Evolutionary conservation across 805 yeast genomes (phyloP).

Genomic region (Brettanomyces naardenensis): DNA sequence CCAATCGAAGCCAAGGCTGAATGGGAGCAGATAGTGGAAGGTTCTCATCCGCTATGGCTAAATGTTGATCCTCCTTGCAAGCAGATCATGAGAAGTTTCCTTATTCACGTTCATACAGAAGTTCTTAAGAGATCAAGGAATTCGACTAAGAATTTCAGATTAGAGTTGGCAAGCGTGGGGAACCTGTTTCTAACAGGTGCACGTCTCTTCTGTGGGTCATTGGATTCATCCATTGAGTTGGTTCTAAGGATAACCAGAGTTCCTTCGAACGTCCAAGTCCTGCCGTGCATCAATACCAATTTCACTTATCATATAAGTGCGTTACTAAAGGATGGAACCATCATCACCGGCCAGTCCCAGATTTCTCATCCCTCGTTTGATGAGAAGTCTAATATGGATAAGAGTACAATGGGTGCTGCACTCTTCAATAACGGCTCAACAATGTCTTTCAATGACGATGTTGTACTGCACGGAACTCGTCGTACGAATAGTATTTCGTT

Average conservation of each 20-base stretch:
- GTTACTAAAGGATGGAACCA: constrained; percentile 52
- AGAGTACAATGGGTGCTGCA: not conserved
- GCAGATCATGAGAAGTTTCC: constrained; percentile 69
- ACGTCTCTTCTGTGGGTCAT: constrained; percentile 71
- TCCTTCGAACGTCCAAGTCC: constrained; percentile 43
- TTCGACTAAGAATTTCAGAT: constrained; percentile 51
- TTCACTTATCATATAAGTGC: constrained; percentile 87
- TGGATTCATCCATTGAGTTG: constrained; percentile 78
- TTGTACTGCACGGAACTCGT: not conserved
- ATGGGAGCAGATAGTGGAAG: constrained; percentile 77
- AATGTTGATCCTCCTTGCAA: constrained; percentile 50
- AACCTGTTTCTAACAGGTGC: constrained; percentile 79
- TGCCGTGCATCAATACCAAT: constrained; percentile 80
- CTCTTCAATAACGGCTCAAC: constrained; percentile 1
- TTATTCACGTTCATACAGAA: constrained; percentile 74
- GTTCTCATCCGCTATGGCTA: constrained; percentile 64
- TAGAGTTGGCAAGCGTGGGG: constrained; percentile 77
- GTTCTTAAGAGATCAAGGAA: constrained; percentile 58
- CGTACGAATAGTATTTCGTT: not conserved
- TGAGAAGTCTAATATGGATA: not conserved
- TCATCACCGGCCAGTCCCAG: constrained; percentile 86
- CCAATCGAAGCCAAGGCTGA: constrained; percentile 49
- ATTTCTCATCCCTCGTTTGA: constrained; percentile 68
- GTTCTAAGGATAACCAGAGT: constrained; percentile 57
- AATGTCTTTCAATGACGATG: constrained; percentile 2